Conservation (phyloP, 2,329 filamentous ascomycete genomes). For the Dactylellina drechsleri region DNA sequence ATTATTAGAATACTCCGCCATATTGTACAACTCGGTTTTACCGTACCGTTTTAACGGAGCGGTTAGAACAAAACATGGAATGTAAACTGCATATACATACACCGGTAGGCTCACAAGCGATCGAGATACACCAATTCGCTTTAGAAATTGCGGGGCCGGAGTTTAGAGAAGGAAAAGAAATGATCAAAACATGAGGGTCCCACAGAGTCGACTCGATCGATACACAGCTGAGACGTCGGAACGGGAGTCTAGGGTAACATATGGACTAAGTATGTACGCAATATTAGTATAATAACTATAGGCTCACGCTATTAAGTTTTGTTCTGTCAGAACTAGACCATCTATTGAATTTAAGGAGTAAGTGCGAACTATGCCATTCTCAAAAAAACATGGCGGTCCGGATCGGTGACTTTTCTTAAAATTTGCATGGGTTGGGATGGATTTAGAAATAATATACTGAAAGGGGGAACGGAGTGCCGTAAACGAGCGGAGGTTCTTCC, state of each 20-base stretch:
- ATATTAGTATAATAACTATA: neutral
- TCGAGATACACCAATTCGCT: too few relatives aligned
- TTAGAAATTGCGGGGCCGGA: neutral
- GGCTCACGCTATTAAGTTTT: too few relatives aligned
- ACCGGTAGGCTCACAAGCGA: too few relatives aligned
- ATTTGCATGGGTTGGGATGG: too few relatives aligned
- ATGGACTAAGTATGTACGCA: neutral
- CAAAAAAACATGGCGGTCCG: neutral
- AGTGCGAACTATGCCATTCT: neutral
- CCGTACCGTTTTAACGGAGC: neutral
- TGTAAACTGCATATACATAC: too few relatives aligned
- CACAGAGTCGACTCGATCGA: neutral
- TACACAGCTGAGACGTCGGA: constrained; percentile 13
- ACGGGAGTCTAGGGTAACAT: neutral
- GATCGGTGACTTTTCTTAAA: neutral
- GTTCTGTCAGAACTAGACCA: neutral
- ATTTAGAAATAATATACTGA: neutral
- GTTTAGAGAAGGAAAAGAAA: too few relatives aligned
- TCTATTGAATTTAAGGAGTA: neutral
- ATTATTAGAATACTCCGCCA: too few relatives aligned
- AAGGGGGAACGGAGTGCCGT: neutral
- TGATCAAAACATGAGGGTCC: too few relatives aligned
- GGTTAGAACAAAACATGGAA: constrained; percentile 1
- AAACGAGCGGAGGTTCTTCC: neutral
- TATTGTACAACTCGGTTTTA: neutral